These are phyloP conservation scores for Naganishia cerealis DNA, from an alignment of 1,284 basidiomycete species.

Conservation along the genomic window DNA sequence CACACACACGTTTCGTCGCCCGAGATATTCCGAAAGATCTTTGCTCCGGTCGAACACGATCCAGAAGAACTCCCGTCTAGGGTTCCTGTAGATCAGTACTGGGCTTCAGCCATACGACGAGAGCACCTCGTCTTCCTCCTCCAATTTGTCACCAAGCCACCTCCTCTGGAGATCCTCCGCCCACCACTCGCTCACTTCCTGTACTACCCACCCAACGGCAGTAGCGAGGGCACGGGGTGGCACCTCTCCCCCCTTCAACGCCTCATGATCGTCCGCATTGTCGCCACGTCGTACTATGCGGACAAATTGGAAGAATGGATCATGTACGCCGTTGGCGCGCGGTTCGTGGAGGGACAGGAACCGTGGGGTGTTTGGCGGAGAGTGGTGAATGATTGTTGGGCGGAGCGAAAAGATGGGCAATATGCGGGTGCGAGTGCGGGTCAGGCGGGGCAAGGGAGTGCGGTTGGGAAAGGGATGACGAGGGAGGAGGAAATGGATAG, in stretches of 20 bases:
- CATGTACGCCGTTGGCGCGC: slow-evolving; percentile 53
- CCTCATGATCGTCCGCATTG: slow-evolving; percentile 33
- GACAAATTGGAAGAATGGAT: slow-evolving; percentile 54
- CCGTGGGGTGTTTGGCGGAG: slow-evolving; percentile 55
- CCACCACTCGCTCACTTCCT: slow-evolving; percentile 34
- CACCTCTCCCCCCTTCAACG: slow-evolving; percentile 7
- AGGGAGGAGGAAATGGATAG: slow-evolving; percentile 20
- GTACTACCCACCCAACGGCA: background rate
- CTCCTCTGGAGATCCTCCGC: slow-evolving; percentile 34
- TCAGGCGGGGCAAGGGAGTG: background rate
- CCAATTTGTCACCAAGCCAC: slow-evolving; percentile 33
- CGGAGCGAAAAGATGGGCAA: background rate
- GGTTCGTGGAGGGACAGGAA: slow-evolving; percentile 58
- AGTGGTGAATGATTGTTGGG: slow-evolving; percentile 21
- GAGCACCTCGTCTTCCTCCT: slow-evolving; percentile 37
- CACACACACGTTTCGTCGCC: slow-evolving; percentile 50
- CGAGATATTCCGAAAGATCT: slow-evolving; percentile 54
- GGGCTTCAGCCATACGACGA: slow-evolving; percentile 20
- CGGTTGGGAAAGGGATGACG: background rate
- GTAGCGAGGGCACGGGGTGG: too few species aligned
- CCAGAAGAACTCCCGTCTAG: background rate
- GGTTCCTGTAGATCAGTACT: slow-evolving; percentile 31
- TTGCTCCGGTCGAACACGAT: slow-evolving; percentile 41
- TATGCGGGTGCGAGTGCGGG: background rate
- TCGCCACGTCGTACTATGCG: slow-evolving; percentile 47